These are phyloP conservation scores for Daldinia concentrica DNA, from an alignment of 495 filamentous ascomycete genomes.

Conservation along the genomic window DNA sequence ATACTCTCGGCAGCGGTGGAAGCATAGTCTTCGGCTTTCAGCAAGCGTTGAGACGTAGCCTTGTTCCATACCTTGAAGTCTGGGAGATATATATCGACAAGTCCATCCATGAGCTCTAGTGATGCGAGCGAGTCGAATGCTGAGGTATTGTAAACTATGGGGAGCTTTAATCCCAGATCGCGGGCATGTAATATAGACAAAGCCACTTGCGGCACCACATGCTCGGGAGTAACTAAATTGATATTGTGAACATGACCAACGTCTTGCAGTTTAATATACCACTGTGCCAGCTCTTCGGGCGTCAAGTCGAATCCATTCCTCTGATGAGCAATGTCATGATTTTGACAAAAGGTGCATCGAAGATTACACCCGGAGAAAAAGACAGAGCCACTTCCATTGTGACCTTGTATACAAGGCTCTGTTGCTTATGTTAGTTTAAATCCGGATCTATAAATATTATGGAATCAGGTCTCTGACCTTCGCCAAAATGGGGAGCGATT, in stretches of 20 bases:
- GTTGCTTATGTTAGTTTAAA: slow-evolving; percentile 15
- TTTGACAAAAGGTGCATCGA: slow-evolving; percentile 84
- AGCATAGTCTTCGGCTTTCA: slow-evolving; percentile 78
- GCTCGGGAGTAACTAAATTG: slow-evolving; percentile 76
- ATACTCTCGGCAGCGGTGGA: slow-evolving; percentile 73
- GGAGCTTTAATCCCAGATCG: slow-evolving; percentile 70
- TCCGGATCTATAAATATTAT: slow-evolving; percentile 7
- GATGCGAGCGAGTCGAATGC: slow-evolving; percentile 76
- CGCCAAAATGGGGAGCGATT: slow-evolving; percentile 78
- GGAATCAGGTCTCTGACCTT: slow-evolving; percentile 53
- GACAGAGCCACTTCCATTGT: slow-evolving; percentile 75
- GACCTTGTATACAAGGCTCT: slow-evolving; percentile 81
- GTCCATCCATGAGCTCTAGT: slow-evolving; percentile 71
- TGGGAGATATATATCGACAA: slow-evolving; percentile 80
- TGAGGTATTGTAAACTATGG: slow-evolving; percentile 82
- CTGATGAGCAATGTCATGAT: slow-evolving; percentile 80
- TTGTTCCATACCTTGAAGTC: slow-evolving; percentile 81
- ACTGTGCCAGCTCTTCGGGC: slow-evolving; percentile 76
- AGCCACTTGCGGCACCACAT: slow-evolving; percentile 80
- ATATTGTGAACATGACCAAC: slow-evolving; percentile 79
- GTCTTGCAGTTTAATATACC: slow-evolving; percentile 80
- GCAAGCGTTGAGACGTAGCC: slow-evolving; percentile 68
- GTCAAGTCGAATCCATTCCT: slow-evolving; percentile 78
- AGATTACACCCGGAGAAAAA: slow-evolving; percentile 78
- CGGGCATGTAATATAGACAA: slow-evolving; percentile 73